These are phyloP conservation scores for Rhodotorula mucilaginosa DNA, from an alignment of 1,284 basidiomycete genomes.

Conservation along the genomic window DNA sequence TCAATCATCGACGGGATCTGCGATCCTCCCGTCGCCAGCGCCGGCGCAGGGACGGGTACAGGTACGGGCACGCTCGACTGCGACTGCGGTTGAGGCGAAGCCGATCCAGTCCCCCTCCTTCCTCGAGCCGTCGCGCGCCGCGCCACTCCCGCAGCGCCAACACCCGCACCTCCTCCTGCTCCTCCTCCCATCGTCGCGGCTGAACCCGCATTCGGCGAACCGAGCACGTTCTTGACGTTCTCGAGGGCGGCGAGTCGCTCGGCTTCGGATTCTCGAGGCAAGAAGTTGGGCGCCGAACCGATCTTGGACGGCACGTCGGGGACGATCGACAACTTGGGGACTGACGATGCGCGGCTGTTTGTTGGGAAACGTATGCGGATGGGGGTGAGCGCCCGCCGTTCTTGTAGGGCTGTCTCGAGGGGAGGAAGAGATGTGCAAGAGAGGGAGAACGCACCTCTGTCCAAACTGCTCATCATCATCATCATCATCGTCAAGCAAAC, in stretches of 20 bases:
- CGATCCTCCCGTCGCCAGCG: not conserved
- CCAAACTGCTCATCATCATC: conserved; percentile 42
- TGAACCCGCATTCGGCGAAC: conserved; percentile 11
- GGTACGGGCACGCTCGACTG: not conserved
- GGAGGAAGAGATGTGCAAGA: not conserved
- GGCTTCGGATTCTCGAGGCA: conserved; percentile 49
- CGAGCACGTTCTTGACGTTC: conserved; percentile 53
- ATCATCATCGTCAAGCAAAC: conserved; percentile 48
- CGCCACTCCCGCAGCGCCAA: not conserved
- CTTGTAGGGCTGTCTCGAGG: not conserved
- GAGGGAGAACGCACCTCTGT: conserved; percentile 20
- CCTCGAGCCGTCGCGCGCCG: conserved; percentile 14
- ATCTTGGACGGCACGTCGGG: not conserved
- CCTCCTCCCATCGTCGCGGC: not conserved
- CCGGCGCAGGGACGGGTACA: not conserved
- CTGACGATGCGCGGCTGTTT: conserved; percentile 22
- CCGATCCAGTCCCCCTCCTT: not conserved
- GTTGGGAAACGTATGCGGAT: conserved; percentile 3
- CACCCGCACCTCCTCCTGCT: not conserved
- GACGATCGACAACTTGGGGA: conserved; percentile 8
- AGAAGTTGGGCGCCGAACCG: not conserved
- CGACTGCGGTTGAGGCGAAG: not conserved
- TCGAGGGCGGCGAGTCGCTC: conserved; percentile 54
- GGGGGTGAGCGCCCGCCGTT: not conserved
- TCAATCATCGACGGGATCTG: not conserved